Evolutionary conservation across 2,329 filamentous ascomycete species (phyloP), one percentile per base, ranked within the genome.

Genomic region (Aspergillus sp.): DNA sequence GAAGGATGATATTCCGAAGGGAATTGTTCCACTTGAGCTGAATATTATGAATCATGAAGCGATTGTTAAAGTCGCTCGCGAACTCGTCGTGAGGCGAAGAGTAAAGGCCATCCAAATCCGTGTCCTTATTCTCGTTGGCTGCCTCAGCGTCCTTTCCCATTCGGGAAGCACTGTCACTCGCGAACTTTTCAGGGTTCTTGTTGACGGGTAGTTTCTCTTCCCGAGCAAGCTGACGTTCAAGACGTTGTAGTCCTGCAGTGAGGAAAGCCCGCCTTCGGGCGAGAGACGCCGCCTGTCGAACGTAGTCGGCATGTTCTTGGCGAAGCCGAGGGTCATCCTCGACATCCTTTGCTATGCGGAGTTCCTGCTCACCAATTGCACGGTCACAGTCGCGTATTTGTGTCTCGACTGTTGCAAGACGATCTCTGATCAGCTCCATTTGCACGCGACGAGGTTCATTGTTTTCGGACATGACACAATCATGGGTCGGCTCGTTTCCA

Each of bases 11-110:
- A 67, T 99, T 97, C 54, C 94, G 86, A 34, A 99, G 76, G 10
- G 92, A 84, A 64, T 99, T 99, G 76, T 96, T 97, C 94, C 94
- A 99, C 72, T 99, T 99, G 52, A 99, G 78, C 66, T 99, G 94
- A 68, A 95, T 84, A 64, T 99, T 99, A 77, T 99, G 94, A 48
- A 99, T 88, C 62, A 97, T 93, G 76, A 99, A 99, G 2, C 94
- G 88, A 67, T 99, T 99, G 69, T 95, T 94, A 78, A 97, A 99
- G 68, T 97, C 92, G 70, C 89, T 96, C 45, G 89, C 87, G 60
- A 93, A 93, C 59, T 97, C 91, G 14, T 88, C 84, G 3, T 87
- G 83, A 1, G 87, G 83, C 2, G 86, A 84, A 1, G 87, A 81
- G 58, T 90, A 86, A 49, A 88, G 76, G 13, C 80, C 81, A 43